phyloP scores from a whole-genome alignment of 1,284 basidiomycete genomes.

The Cryptococcus hybrid region DNA sequence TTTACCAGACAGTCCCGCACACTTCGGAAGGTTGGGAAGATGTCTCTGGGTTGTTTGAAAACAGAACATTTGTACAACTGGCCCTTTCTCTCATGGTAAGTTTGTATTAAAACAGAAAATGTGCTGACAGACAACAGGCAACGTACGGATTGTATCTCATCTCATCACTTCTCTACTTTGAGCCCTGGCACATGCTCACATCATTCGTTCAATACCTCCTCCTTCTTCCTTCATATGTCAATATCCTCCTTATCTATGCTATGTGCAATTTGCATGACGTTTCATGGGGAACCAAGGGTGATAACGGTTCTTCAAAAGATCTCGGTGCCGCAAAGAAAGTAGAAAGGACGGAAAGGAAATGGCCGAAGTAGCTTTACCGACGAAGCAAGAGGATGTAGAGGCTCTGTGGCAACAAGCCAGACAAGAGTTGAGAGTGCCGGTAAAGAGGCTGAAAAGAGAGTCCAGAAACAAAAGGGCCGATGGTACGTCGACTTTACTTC shows the following conservation, averaged over 20 bases:
- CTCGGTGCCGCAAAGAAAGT: conserved; percentile 84
- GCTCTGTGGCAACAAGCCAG: conserved; percentile 75
- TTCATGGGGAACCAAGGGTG: conserved; percentile 85
- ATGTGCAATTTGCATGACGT: conserved; percentile 62
- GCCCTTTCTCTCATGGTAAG: conserved; percentile 47
- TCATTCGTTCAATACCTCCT: conserved; percentile 59
- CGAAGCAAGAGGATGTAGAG: conserved; percentile 78
- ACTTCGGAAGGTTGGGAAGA: conserved; percentile 68
- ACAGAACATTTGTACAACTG: conserved; percentile 73
- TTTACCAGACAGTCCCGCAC: conserved; percentile 79
- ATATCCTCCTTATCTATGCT: conserved; percentile 64
- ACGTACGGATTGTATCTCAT: conserved; percentile 89
- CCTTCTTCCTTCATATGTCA: conserved; percentile 64
- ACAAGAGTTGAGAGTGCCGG: conserved; percentile 59
- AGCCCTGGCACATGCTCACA: conserved; percentile 94
- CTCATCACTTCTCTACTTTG: conserved; percentile 78
- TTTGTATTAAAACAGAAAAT: conserved; percentile 6
- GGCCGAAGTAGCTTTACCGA: conserved; percentile 73
- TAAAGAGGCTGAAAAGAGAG: conserved; percentile 69
- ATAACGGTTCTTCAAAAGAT: conserved; percentile 79
- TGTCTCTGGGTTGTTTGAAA: conserved; percentile 61
- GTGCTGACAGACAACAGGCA: conserved; percentile 52
- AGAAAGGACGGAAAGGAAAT: conserved; percentile 78
- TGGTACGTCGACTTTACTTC: conserved; percentile 61
- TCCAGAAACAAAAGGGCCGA: conserved; percentile 84